A percentile compares a stretch with the other conserved stretches of the same genome.
Evolutionary conservation across 129 eudicot species (phyloP).

Genomic region (Centella asiatica): DNA sequence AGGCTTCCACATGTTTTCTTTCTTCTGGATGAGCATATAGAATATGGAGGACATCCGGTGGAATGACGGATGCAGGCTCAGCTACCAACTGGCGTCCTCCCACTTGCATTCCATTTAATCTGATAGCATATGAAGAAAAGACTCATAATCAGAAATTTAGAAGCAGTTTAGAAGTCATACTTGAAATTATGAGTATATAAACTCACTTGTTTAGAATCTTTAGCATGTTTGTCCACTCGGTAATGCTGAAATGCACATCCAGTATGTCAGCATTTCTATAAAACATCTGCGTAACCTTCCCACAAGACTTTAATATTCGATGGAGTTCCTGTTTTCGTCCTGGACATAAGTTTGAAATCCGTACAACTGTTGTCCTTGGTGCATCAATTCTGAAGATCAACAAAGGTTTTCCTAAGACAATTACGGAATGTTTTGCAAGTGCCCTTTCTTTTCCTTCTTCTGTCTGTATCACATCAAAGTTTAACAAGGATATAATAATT

Average conservation of each 20-base stretch:
- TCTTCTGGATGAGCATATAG: no score
- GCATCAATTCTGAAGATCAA: conserved; percentile 25
- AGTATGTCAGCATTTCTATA: neutral
- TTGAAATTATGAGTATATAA: no score
- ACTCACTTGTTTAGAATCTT: conserved; percentile 32
- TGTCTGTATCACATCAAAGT: conserved; percentile 18
- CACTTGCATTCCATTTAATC: no score
- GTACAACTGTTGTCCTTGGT: conserved; percentile 41
- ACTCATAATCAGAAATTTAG: no score
- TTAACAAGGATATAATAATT: neutral
- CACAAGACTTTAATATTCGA: conserved; percentile 6
- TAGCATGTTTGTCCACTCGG: conserved; percentile 39
- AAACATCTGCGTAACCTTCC: neutral
- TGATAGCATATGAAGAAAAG: no score
- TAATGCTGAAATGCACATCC: conserved; percentile 21
- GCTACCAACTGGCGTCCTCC: no score
- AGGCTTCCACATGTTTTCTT: no score
- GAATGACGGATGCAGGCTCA: no score
- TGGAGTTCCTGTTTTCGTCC: neutral
- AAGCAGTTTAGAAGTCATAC: no score
- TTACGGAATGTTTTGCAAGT: conserved; percentile 23
- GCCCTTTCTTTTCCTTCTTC: conserved; percentile 40
- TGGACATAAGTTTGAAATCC: conserved; percentile 13
- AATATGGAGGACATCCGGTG: no score
- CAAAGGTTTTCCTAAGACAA: conserved; percentile 23